Base-by-base conservation (phyloP, 2,329 filamentous ascomycete genomes). In the Pestalotiopsis fici region DNA sequence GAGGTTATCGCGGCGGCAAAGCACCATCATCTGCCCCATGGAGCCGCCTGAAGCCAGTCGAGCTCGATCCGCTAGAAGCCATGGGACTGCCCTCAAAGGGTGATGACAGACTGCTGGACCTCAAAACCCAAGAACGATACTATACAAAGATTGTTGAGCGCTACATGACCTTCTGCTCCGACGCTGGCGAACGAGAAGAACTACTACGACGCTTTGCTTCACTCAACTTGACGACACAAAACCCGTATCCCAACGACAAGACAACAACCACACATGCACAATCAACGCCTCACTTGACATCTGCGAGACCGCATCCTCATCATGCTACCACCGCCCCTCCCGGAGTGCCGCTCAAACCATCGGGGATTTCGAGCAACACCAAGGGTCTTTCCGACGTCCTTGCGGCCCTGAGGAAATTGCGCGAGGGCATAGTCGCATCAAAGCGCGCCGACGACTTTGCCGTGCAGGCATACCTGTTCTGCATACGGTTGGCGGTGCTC, bases 51-150 rank as follows among this genome's bases (percentile, higher is more conserved):
- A 94, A 92, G 78, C 91, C 93, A 13, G 86, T 91, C 68, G 88
- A 91, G 57, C 83, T 89, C 67, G 94, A 98, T 78, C 88, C 93
- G 15, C 83, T 98, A 31, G 93, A 97, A 73, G 87, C 85, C 68
- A 92, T 97, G 72, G 95, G 95, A 1, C 86, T 97, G 71, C 93
- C 93, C 4, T 97, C 94, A 2, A 98, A 97, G 77, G 95, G 95
- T 64, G 95, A 98, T 79, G 92, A 86, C 60, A 91, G 92, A 74
- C 82, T 95, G 43, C 86, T 93, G 67, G 90, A 95, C 73, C 83
- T 87, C 79, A 93, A 93, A 80, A 88, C 87, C 7, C 95, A 98
- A 80, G 92, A 97, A 78, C 85, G 85, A 65, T 98, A 95, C 83
- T 97, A 95, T 80, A 90, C 90, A 76, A 93, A 91, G 76, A 97